Evolutionary conservation across 345 rosid genomes (phyloP), one percentile per base, ranked within the genome.

Genomic region (Hypericum androsaemum): DNA sequence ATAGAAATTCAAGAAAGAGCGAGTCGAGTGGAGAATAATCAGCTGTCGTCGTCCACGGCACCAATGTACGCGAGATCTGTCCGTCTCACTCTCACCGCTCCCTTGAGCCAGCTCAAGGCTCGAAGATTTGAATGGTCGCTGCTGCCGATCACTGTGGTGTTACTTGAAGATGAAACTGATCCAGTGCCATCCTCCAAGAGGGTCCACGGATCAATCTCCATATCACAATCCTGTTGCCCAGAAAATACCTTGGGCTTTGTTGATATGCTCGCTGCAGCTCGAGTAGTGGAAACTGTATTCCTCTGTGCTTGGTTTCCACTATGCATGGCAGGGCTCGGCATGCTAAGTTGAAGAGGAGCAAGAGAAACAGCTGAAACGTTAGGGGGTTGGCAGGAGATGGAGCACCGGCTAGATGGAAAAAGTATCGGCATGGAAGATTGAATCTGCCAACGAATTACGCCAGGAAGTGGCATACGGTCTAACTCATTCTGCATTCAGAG

Each of bases 111-210:
- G 78, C 74, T 75, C 58, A 83, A 65, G 55, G 97, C 99, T 73
- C 86, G 73, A 63, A 82, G 82, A 75, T 88, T 88, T 44, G 77
- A 64, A 68, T 69, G 77, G 69, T 86, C 99, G 49, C 80, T 75
- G 47, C 82, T 71, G 47, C 77, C 76, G 39, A 77, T 66, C 54
- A 48, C 69, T n/a, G 82, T 61, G 7, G 71, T 54, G 64, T 72
- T 66, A 17, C 82, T 65, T 43, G 88, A 70, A 54, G 92, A 75
- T 56, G 74, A 71, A 52, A 78, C 79, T 37, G 87, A 76, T 28
- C 86, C 96, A 9, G 81, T 84, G 40, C 95, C 90, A 65, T 94
- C 95, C 79, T 94, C 99, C 61, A 94, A 69, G 56, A 94, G 86
- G 8, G 74, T 81, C 99, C 99, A 94, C 5, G 99, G 94, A 62